phyloP scores from a whole-genome alignment of 768 basidiomycete genomes.

The Psilocybe cubensis region DNA sequence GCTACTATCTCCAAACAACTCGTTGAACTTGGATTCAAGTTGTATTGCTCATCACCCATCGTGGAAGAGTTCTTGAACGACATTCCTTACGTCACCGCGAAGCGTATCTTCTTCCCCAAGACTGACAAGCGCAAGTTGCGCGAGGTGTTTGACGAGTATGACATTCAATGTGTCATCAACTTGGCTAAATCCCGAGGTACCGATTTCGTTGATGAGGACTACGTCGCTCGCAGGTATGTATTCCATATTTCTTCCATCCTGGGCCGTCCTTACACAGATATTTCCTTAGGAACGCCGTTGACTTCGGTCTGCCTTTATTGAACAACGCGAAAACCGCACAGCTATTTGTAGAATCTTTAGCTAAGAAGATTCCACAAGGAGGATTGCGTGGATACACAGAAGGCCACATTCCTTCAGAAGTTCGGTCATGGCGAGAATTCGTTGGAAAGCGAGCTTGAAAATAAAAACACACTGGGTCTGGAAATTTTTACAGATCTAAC shows the following conservation, averaged over 20 bases:
- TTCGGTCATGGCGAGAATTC: conserved; percentile 91
- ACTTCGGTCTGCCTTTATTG: conserved; percentile 91
- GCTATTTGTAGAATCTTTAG: conserved; percentile 89
- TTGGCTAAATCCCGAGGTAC: conserved; percentile 79
- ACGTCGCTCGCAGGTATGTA: conserved; percentile 87
- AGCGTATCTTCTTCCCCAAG: conserved; percentile 95
- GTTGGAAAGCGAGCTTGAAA: conserved; percentile 69
- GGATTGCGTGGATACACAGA: conserved; percentile 81
- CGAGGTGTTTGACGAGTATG: conserved; percentile 91
- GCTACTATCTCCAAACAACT: conserved; percentile 77
- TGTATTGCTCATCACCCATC: conserved; percentile 82
- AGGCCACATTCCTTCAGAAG: conserved; percentile 88
- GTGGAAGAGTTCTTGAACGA: conserved; percentile 84
- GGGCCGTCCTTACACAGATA: not conserved
- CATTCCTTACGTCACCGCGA: conserved; percentile 76
- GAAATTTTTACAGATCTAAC: conserved; percentile 3
- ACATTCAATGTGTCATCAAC: conserved; percentile 95
- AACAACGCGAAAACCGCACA: conserved; percentile 90
- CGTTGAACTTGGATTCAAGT: conserved; percentile 89
- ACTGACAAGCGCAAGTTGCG: conserved; percentile 95
- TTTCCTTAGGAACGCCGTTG: conserved; percentile 79
- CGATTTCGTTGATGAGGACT: conserved; percentile 88
- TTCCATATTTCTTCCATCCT: not conserved
- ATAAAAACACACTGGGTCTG: not conserved
- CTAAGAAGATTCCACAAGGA: conserved; percentile 80